Percentiles rank a stretch among this genome's conserved stretches.
Evolutionary conservation across 768 basidiomycete species (phyloP).

Genomic region (Calocera cornea): DNA sequence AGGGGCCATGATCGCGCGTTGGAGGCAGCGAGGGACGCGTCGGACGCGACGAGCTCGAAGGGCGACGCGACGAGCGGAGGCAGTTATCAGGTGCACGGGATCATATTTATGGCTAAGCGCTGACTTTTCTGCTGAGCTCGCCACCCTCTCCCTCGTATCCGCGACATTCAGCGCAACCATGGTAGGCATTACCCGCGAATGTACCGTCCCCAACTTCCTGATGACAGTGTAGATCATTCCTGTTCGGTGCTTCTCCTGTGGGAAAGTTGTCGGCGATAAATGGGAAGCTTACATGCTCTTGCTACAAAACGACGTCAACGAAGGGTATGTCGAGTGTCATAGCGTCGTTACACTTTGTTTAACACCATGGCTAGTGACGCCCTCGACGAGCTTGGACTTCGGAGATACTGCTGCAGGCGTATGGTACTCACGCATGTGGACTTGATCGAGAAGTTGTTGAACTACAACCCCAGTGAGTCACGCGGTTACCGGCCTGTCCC

Average conservation of each 20-base stretch:
- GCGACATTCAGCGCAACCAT: neutral
- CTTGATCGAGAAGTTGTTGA: constrained; percentile 89
- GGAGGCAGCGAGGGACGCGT: neutral
- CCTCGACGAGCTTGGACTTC: constrained; percentile 75
- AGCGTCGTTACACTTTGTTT: neutral
- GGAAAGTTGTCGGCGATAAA: constrained; percentile 93
- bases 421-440: constrained; percentile 98
- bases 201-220: no score
- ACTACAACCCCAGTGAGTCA: constrained; percentile 72
- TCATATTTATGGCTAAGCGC: neutral
- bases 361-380: constrained; percentile 49
- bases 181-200: neutral
- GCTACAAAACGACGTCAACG: constrained; percentile 63
- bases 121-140: neutral
- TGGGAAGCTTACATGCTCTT: constrained; percentile 82
- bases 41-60: neutral
- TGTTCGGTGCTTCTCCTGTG: constrained; percentile 90
- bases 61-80: no score
- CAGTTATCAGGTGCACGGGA: neutral
- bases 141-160: neutral
- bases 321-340: constrained; percentile 47
- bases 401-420: constrained; percentile 88
- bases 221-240: constrained; percentile 98
- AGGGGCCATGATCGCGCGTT: neutral
- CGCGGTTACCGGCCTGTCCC: neutral